phyloP scores from a whole-genome alignment of 371 early-diverging fungal genomes.

The Syncephalastrum racemosum region DNA sequence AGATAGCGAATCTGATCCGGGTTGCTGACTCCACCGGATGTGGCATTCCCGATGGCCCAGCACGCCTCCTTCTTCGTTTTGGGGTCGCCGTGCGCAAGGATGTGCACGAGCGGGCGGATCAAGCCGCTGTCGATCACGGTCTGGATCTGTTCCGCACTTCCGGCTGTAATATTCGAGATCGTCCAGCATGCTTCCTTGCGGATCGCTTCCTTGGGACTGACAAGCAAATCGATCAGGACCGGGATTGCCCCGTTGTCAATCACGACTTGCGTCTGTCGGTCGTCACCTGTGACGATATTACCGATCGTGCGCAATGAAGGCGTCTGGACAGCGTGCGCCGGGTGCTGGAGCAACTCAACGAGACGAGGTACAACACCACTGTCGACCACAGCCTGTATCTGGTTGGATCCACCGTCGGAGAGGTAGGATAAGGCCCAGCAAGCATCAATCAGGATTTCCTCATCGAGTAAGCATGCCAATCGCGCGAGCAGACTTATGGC shows the following conservation, averaged over 20 bases:
- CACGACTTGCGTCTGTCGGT: slow-evolving; percentile 95
- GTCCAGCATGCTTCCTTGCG: slow-evolving; percentile 99
- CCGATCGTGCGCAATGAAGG: slow-evolving; percentile 98
- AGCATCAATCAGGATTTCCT: slow-evolving; percentile 97
- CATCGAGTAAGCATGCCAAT: slow-evolving; percentile 87
- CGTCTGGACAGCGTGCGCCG: slow-evolving; percentile 87
- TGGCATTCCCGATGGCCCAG: slow-evolving; percentile 99
- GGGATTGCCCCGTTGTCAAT: slow-evolving; percentile 89
- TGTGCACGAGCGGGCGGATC: slow-evolving; percentile 89
- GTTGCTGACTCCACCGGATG: slow-evolving; percentile 85
- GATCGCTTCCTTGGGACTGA: slow-evolving; percentile 89
- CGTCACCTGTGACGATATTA: slow-evolving; percentile 99
- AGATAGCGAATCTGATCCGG: slow-evolving; percentile 92
- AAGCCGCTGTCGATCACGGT: slow-evolving; percentile 94
- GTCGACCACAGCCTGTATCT: slow-evolving; percentile 96
- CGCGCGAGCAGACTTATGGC: slow-evolving; percentile 89
- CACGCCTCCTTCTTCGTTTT: slow-evolving; percentile 99
- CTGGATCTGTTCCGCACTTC: slow-evolving; percentile 94
- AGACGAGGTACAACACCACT: slow-evolving; percentile 93
- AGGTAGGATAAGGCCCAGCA: slow-evolving; percentile 99
- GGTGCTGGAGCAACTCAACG: slow-evolving; percentile 91
- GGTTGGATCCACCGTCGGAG: slow-evolving; percentile 93
- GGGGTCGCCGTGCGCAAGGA: slow-evolving; percentile 89
- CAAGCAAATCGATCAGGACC: slow-evolving; percentile 80
- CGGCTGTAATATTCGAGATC: slow-evolving; percentile 99